Evolutionary conservation across 306 rosid species (phyloP).

Genomic region (Rosa lucieae): DNA sequence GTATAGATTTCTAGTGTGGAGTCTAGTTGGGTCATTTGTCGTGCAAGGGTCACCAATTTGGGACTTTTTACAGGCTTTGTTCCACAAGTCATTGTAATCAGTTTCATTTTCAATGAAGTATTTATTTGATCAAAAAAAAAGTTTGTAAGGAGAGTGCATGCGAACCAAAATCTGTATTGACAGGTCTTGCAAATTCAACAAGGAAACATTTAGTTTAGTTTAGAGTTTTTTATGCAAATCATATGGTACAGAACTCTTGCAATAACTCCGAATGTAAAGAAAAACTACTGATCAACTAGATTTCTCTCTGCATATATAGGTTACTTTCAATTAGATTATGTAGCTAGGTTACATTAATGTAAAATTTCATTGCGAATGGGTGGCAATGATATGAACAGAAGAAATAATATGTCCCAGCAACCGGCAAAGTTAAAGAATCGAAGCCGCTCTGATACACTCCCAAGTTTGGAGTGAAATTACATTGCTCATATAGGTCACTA

Average conservation of each 20-base stretch:
- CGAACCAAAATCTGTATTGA: too few relatives aligned
- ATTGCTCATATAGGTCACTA: not conserved
- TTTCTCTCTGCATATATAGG: not conserved
- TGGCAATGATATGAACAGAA: constrained; percentile 10
- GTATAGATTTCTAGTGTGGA: too few relatives aligned
- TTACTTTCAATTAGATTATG: not conserved
- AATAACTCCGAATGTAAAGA: not conserved
- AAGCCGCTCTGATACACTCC: not conserved
- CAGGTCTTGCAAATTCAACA: not conserved
- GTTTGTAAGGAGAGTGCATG: too few relatives aligned
- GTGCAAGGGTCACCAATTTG: too few relatives aligned
- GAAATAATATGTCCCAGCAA: not conserved
- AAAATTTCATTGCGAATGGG: not conserved
- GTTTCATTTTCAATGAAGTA: too few relatives aligned
- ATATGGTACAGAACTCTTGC: too few relatives aligned
- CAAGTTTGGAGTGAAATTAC: not conserved
- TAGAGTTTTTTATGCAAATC: too few relatives aligned
- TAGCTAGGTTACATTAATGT: not conserved
- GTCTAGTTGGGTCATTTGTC: too few relatives aligned
- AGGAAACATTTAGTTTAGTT: too few relatives aligned
- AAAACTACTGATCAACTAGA: not conserved
- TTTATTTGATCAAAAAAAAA: too few relatives aligned
- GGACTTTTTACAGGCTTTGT: too few relatives aligned
- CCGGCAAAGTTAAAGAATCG: not conserved
- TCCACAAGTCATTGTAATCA: too few relatives aligned